Percentiles rank a stretch among this genome's conserved stretches.
Conservation (phyloP, 108 stramenopile species). For the Nannochloropsis salina region DNA sequence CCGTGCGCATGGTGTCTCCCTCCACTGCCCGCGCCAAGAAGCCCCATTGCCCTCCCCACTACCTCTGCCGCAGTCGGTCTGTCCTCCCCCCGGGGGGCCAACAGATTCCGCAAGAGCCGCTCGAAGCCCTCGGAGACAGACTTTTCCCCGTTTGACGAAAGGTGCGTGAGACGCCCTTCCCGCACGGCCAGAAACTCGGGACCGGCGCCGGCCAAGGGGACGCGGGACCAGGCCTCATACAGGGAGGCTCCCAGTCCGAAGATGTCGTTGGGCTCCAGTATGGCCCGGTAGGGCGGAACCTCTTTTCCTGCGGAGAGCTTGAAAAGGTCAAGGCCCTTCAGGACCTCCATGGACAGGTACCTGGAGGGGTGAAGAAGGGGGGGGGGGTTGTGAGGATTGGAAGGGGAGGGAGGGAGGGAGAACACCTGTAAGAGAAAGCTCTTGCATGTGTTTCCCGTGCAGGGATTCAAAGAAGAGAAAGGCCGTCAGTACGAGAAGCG, state of each 20-base stretch:
- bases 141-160: background rate
- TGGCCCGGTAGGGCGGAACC: background rate
- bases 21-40: background rate
- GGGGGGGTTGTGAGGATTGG: background rate
- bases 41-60: background rate
- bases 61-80: background rate
- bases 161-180: background rate
- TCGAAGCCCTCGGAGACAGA: background rate
- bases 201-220: background rate
- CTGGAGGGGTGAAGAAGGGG: background rate
- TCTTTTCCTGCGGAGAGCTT: slow-evolving; percentile 5
- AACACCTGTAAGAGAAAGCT: too few species aligned
- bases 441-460: too few species aligned
- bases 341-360: slow-evolving; percentile 13
- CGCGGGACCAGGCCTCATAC: background rate
- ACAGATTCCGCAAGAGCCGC: background rate
- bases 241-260: background rate
- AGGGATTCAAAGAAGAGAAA: too few species aligned
- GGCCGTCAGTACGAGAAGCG: background rate
- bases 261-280: background rate
- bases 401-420: too few species aligned
- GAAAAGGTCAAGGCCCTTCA: background rate
- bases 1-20: background rate
- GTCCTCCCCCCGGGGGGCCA: background rate
- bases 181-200: background rate